Percentiles rank a stretch among this genome's conserved stretches.
phyloP scores from a whole-genome alignment of 2,329 filamentous ascomycete species.

The Talaromyces pinophilus region DNA sequence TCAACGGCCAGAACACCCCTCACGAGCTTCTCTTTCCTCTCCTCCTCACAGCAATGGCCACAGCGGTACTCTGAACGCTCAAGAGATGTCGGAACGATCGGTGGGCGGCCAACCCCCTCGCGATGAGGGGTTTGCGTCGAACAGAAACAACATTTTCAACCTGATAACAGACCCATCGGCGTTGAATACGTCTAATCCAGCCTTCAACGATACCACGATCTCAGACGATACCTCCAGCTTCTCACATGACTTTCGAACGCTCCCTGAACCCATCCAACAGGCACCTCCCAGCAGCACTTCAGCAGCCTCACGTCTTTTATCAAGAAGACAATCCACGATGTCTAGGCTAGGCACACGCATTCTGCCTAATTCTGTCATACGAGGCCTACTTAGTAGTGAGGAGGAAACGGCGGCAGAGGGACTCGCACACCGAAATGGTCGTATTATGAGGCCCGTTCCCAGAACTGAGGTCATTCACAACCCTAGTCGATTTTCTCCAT shows the following conservation, averaged over 20 bases:
- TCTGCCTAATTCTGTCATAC: constrained; percentile 49
- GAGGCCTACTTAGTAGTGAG: constrained; percentile 47
- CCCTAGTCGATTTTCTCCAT: constrained; percentile 42
- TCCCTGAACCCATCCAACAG: constrained; percentile 11
- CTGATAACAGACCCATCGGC: constrained; percentile 17
- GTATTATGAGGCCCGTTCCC: constrained; percentile 41
- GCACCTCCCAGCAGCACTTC: constrained; percentile 10
- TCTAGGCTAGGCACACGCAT: constrained; percentile 51
- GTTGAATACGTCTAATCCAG: constrained; percentile 4
- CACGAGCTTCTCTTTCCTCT: constrained; percentile 28
- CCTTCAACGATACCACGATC: constrained; percentile 10
- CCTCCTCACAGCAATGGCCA: constrained; percentile 33
- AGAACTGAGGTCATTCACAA: constrained; percentile 38
- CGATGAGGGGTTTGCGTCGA: constrained; percentile 18
- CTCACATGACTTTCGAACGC: constrained; percentile 27
- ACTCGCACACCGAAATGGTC: constrained; percentile 46
- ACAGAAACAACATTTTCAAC: constrained; percentile 21
- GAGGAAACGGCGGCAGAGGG: constrained; percentile 50
- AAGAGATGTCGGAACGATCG: constrained; percentile 32
- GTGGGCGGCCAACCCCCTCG: constrained; percentile 28
- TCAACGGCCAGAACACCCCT: constrained; percentile 32
- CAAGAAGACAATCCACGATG: constrained; percentile 50
- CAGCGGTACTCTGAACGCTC: constrained; percentile 38
- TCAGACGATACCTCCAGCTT: constrained; percentile 9
- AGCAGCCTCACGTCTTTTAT: constrained; percentile 30